Conservation (phyloP, 1,139 yeast species). For the Yamadazyma triangularis region DNA sequence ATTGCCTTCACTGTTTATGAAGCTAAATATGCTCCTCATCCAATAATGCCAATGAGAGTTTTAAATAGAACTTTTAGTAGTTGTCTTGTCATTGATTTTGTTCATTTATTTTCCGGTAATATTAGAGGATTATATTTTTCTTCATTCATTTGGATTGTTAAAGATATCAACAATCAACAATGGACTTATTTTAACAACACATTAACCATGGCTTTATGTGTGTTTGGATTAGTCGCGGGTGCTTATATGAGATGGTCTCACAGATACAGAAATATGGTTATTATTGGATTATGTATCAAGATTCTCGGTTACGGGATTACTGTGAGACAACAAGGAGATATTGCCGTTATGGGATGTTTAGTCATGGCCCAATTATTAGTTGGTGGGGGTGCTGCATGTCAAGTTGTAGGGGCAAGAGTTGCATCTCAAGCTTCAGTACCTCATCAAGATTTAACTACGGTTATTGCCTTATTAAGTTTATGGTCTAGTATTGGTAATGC, state of each 20-base stretch:
- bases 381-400: constrained; percentile 27
- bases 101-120: constrained; percentile 20
- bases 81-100: constrained; percentile 12
- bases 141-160: constrained; percentile 10
- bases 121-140: constrained; percentile 8
- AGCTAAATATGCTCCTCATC: constrained; percentile 21
- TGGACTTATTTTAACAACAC: constrained; percentile 31
- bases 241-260: constrained; percentile 20
- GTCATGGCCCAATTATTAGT: constrained; percentile 18
- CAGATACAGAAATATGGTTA: constrained; percentile 25
- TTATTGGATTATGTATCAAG: constrained; percentile 22
- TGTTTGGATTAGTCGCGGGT: constrained; percentile 29
- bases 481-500: constrained; percentile 40
- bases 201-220: constrained; percentile 24
- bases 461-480: constrained; percentile 39
- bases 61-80: constrained; percentile 26
- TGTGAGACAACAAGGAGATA: constrained; percentile 13
- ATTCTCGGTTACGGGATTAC: constrained; percentile 24
- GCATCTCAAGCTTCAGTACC: constrained; percentile 33
- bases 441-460: constrained; percentile 43
- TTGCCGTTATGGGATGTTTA: constrained; percentile 15
- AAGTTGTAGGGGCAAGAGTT: constrained; percentile 25
- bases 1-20: constrained; percentile 21
- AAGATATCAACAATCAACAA: constrained; percentile 19
- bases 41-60: constrained; percentile 25